Evolutionary conservation across 2,329 filamentous ascomycete species (phyloP), one percentile per base, ranked within the genome.

Genomic region (Penicillium capsulatum): DNA sequence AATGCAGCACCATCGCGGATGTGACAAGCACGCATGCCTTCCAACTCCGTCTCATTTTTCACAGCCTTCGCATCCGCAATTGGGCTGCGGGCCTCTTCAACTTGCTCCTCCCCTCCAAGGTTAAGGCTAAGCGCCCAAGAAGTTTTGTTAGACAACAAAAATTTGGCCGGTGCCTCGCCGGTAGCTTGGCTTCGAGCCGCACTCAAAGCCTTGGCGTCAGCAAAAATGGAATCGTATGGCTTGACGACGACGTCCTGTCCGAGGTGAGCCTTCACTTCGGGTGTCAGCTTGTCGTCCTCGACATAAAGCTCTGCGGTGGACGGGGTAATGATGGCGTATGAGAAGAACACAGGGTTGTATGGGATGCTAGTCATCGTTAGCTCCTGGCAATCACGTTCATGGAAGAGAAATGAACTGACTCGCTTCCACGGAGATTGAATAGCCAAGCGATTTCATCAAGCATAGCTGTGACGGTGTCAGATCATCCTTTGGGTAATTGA

Each of bases 331-430:
- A 92, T 77, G 31, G 91, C 91, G 58, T 97, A 98, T 11, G 91
- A 92, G 68, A 97, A 97, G 73, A 98, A 97, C 34, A 98, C 92
- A 0, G 92, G 92, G 61, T 98, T 98, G 71, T 92, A 98, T 0
- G 89, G 87, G 50, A 98, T 97, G 61, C 75, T 79, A 49, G 28
- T 28, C 19, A 35, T 7, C 8, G 38, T 45, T 17, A 47, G 46
- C 41, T 7, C 9, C 4, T 17, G 8, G 15, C 14, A 17, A 6
- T 1, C 8, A 15, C 33, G 19, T 8, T 6, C 10, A n/a, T n/a
- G n/a, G n/a, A 27, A 31, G 16, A 15, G 24, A 20, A 9, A 20
- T 17, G n/a, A n/a, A 35, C 74, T 48, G 67, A 78, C 75, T 97
- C 92, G 63, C 77, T 92, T 54, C 92, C 92, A 53, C 92, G 82